Evolutionary conservation across 1,284 basidiomycete species (phyloP).

Genomic region (Ganoderma lingzhi): DNA sequence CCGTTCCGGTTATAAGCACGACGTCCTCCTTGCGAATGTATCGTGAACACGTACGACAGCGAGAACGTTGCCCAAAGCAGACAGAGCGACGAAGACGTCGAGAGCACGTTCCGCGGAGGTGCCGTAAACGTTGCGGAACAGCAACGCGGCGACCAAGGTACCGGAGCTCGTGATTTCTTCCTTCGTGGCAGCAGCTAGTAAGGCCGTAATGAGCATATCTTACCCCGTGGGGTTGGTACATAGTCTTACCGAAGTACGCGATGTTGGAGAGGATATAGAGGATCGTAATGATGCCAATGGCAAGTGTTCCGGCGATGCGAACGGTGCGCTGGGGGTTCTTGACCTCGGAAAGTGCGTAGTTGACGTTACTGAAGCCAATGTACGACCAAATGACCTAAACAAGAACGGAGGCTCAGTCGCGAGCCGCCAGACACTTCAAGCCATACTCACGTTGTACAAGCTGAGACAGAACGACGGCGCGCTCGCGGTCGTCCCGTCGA

Average conservation of each 20-base stretch:
- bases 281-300: conserved; percentile 58
- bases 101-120: conserved; percentile 64
- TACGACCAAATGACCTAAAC: conserved; percentile 60
- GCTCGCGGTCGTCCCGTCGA: conserved; percentile 58
- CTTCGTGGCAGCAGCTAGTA: conserved; percentile 68
- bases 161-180: conserved; percentile 65
- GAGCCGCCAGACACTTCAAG: conserved; percentile 67
- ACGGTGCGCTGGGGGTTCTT: conserved; percentile 71
- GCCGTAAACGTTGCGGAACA: conserved; percentile 76
- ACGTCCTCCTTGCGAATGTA: neutral
- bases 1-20: neutral
- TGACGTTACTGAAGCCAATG: conserved; percentile 69
- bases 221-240: neutral
- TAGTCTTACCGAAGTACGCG: conserved; percentile 58
- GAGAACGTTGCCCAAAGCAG: conserved; percentile 65
- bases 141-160: conserved; percentile 68
- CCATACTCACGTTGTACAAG: conserved; percentile 67
- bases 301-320: conserved; percentile 70
- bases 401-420: conserved; percentile 45
- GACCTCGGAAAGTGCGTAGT: conserved; percentile 67
- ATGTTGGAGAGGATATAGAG: conserved; percentile 71
- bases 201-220: conserved; percentile 46
- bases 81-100: conserved; percentile 67
- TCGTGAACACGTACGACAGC: conserved; percentile 41
- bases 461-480: conserved; percentile 63